Percentiles rank a stretch among this genome's conserved stretches.
Evolutionary conservation across 2,329 filamentous ascomycete species (phyloP).

Genomic region (Neonectria sp.): DNA sequence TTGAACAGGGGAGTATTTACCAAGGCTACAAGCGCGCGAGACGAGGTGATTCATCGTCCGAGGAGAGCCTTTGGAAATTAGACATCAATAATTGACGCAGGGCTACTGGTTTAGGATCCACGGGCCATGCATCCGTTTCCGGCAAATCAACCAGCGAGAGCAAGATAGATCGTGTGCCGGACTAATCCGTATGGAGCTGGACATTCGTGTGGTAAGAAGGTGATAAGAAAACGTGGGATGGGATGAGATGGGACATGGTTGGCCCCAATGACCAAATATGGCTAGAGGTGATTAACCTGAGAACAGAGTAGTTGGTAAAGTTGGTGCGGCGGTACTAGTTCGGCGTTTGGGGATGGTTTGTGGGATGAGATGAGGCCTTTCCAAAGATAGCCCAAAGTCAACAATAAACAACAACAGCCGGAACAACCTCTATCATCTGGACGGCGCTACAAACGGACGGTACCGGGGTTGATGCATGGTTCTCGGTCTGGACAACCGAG

Average conservation of each 20-base stretch:
- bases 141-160: constrained; percentile 23
- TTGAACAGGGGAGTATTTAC: constrained; percentile 20
- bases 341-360: not conserved
- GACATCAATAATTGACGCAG: constrained; percentile 14
- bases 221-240: constrained; percentile 4
- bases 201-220: constrained; percentile 4
- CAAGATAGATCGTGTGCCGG: constrained; percentile 1
- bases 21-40: constrained; percentile 8
- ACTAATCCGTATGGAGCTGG: constrained; percentile 3
- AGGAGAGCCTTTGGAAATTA: constrained; percentile 34
- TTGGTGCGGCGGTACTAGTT: constrained; percentile 5
- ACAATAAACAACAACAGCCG: constrained; percentile 12
- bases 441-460: constrained; percentile 5
- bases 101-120: constrained; percentile 4
- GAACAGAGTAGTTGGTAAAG: constrained; percentile 8
- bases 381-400: constrained; percentile 18
- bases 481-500: not conserved
- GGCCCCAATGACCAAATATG: constrained; percentile 17
- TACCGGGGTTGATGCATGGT: not conserved
- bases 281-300: constrained; percentile 6
- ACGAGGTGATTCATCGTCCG: constrained; percentile 13
- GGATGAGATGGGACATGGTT: constrained; percentile 3
- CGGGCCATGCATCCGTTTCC: constrained; percentile 18
- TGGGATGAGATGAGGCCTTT: constrained; percentile 5
- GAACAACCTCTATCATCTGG: not conserved